Conservation (phyloP, 1,139 yeast genomes). For the Blastobotrys petasosporus region DNA sequence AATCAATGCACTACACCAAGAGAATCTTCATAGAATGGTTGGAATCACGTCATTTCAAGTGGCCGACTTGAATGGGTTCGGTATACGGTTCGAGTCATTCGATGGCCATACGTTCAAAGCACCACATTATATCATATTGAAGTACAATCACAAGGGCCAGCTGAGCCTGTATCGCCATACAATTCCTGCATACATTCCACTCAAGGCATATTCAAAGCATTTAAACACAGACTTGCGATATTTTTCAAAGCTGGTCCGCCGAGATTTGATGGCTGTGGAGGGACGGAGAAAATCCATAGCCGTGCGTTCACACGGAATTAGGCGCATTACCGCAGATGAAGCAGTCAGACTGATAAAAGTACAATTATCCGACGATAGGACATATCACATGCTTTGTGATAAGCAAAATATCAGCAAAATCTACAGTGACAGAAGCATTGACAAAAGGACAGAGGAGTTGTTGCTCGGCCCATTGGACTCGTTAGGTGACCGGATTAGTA, state of each 20-base stretch:
- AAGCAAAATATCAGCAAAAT: slow-evolving; percentile 13
- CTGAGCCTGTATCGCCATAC: slow-evolving; percentile 22
- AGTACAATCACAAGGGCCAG: slow-evolving; percentile 11
- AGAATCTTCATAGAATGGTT: slow-evolving; percentile 22
- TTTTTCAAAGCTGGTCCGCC: slow-evolving; percentile 18
- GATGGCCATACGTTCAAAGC: slow-evolving; percentile 15
- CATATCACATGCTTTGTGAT: slow-evolving; percentile 14
- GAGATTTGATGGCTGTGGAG: slow-evolving; percentile 9
- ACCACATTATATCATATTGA: slow-evolving; percentile 24
- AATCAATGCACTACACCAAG: slow-evolving; percentile 14
- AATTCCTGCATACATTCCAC: slow-evolving; percentile 22
- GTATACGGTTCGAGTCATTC: slow-evolving; percentile 24
- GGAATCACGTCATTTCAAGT: slow-evolving; percentile 25
- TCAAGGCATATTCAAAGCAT: slow-evolving; percentile 15
- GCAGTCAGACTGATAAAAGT: slow-evolving; percentile 19
- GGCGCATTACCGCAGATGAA: slow-evolving; percentile 17
- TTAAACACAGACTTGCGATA: slow-evolving; percentile 16
- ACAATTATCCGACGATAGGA: slow-evolving; percentile 12
- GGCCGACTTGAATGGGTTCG: slow-evolving; percentile 19
- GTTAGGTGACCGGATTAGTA: slow-evolving; percentile 9
- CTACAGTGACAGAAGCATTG: slow-evolving; percentile 1
- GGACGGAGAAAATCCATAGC: neutral
- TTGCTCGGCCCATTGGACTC: slow-evolving; percentile 12
- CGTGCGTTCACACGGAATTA: neutral
- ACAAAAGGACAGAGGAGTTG: slow-evolving; percentile 3